Evolutionary conservation across 768 basidiomycete species (phyloP), one percentile per base, ranked within the genome.

Genomic region (Punctularia strigosozonata): DNA sequence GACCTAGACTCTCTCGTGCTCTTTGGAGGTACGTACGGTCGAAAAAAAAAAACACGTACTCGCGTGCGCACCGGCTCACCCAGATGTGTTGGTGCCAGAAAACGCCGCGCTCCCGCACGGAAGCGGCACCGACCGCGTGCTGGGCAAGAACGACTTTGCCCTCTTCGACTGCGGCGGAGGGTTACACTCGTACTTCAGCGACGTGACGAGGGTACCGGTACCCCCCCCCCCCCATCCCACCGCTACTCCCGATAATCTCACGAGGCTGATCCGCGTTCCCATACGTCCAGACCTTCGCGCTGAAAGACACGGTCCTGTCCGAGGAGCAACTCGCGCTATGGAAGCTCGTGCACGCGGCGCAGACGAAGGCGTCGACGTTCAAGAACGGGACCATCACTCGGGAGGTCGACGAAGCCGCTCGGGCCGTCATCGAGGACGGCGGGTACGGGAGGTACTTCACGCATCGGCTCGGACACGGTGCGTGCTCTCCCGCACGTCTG

Each of bases 61-160:
- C n/a, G n/a, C n/a, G n/a, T n/a, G n/a, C n/a, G n/a, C n/a, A n/a
- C n/a, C n/a, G n/a, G n/a, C n/a, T n/a, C n/a, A n/a, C n/a, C n/a
- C n/a, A n/a, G n/a, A n/a, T n/a, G n/a, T n/a, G n/a, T n/a, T n/a
- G 15, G 8, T 28, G 15, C 15, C 53, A 90, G 88, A 82, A 43
- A 84, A 90, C 48, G 88, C 86, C 4, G 87, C 86, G 3, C 70
- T 87, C 18, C 88, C 87, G 3, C 89, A 91, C 53, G 90, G 87
- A 5, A 66, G 69, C 25, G 83, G 85, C 2, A 79, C 78, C 0
- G 81, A 90, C 51, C 70, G 77, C 23, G 49, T 50, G 1, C 63
- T 90, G 10, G 59, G 56, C 1, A 52, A 59, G 38, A 50, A 63
- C 4, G 87, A 92, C 47, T 70, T 85, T 41, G 68, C 78, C 8